Evolutionary conservation across 768 basidiomycete species (phyloP), one percentile per base, ranked within the genome.

Genomic region (Chalciporus pseudorubinellus): DNA sequence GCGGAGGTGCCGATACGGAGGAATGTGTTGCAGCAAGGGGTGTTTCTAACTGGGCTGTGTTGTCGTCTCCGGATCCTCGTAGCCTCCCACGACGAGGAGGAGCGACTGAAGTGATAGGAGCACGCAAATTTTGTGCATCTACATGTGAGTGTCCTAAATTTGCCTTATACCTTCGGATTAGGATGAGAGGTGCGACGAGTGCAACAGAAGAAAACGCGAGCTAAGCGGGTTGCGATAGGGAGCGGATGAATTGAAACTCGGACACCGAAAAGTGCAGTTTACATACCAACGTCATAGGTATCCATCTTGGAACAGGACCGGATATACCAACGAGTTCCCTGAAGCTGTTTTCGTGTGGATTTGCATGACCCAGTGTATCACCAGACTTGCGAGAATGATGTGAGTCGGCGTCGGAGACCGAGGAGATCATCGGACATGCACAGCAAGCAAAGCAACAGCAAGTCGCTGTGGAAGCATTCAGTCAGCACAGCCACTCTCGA

Each of bases 211-310:
- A 56, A 42, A 58, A 19, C 3, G 57, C 54, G 19, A 55, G 59
- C 51, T 56, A 33, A 39, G 14, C 26, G 13, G n/a, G 31, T 39
- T 44, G 24, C 4, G 24, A 24, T 4, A 24, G 26, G 5, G 1
- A 26, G 3, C 26, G 26, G 9, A 14, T 36, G 13, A 33, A 10
- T n/a, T 22, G 29, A 12, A 39, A 14, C 40, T 38, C 9, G 16
- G 16, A 28, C 21, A 20, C 19, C n/a, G 39, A 19, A 39, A 21
- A 39, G n/a, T 7, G 4, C 21, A 21, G 31, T 21, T 16, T 19
- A 51, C 66, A 22, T 51, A 70, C 68, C 12, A 70, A 55, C 6
- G 65, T 63, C 20, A 70, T 31, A 18, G 67, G 69, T 4, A 70
- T 46, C 69, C 69, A 70, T 44, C 50, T 57, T 1, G 68, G 67